phyloP scores from a whole-genome alignment of 2,329 filamentous ascomycete genomes.

The Lachnellula hyalina region DNA sequence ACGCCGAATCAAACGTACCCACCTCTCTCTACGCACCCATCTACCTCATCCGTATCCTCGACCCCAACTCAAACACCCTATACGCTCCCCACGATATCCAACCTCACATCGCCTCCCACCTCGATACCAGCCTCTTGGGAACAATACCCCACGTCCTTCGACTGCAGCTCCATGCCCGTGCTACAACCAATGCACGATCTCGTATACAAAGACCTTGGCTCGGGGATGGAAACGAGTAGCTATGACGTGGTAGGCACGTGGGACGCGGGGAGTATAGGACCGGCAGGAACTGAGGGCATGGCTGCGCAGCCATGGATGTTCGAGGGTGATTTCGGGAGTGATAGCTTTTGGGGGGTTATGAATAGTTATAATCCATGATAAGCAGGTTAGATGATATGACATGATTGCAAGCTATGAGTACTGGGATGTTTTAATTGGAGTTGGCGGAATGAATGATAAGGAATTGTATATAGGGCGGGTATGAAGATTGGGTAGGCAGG shows the following conservation, averaged over 20 bases:
- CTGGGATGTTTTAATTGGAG: no score
- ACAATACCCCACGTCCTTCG: constrained; percentile 31
- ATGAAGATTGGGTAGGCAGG: no score
- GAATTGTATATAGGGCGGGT: no score
- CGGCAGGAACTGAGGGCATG: not conserved
- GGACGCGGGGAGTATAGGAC: constrained; percentile 1
- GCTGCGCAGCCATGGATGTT: constrained; percentile 40
- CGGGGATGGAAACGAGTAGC: constrained; percentile 7
- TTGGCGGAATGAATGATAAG: no score
- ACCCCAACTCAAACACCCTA: constrained; percentile 10
- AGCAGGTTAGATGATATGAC: not conserved
- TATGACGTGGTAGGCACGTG: constrained; percentile 5
- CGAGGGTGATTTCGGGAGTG: constrained; percentile 48
- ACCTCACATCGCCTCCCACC: constrained; percentile 18
- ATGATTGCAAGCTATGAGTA: no score
- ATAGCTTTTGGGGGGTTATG: constrained; percentile 52
- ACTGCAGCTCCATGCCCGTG: constrained; percentile 47
- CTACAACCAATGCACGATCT: constrained; percentile 54
- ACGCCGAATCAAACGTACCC: constrained; percentile 6
- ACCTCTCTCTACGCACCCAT: constrained; percentile 4
- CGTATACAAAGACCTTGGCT: constrained; percentile 47
- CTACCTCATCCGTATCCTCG: constrained; percentile 12
- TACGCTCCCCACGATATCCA: constrained; percentile 26
- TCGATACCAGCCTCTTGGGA: constrained; percentile 13
- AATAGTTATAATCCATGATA: constrained; percentile 37